Base-by-base conservation (phyloP, 148 eudicot genomes). In the Camellia sinensis region DNA sequence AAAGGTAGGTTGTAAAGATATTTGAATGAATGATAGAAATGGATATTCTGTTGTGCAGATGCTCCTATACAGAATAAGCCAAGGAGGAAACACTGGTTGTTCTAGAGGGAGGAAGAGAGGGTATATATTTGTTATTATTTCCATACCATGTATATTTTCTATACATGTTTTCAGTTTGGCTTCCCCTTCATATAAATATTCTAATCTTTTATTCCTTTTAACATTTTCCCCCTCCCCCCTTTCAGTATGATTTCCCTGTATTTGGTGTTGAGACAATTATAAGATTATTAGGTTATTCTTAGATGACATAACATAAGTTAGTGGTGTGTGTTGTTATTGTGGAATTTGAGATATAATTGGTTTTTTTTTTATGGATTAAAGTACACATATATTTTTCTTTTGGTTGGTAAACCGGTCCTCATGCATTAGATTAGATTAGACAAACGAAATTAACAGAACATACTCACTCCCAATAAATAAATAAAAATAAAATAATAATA, bases 11-110 rank as follows among this genome's bases (percentile, higher is more conserved):
- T 13, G 53, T 71, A 3, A 22, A 61, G n/a, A 14, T 18, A 6
- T 29, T 29, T 29, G 37, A 29, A 43, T 60, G 41, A 43, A 61
- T 70, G 19, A 57, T 29, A 74, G 59, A 78, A 68, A 74, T 75
- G 21, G 57, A 14, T 71, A 43, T 66, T 74, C 54, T 70, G 4
- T 79, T 62, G 50, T 89, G 88, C 94, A 93, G 97, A 78, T 80
- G 91, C 90, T 66, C 92, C 90, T 37, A 64, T 82, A 71, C 95
- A 82, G 60, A 86, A 71, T 2, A 90, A 89, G 83, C 92, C 91
- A 48, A 88, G 88, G 85, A 89, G 80, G 91, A 90, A 89, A 71
- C 97, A 91, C 83, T 91, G 97, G 97, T 80, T 93, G 89, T 93
- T 91, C 75, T 93, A 83, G 82, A 75, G 48, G 66, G 52, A 57